Evolutionary conservation across 805 yeast genomes (phyloP).

Genomic region (Helenozyma rhizophorensis): DNA sequence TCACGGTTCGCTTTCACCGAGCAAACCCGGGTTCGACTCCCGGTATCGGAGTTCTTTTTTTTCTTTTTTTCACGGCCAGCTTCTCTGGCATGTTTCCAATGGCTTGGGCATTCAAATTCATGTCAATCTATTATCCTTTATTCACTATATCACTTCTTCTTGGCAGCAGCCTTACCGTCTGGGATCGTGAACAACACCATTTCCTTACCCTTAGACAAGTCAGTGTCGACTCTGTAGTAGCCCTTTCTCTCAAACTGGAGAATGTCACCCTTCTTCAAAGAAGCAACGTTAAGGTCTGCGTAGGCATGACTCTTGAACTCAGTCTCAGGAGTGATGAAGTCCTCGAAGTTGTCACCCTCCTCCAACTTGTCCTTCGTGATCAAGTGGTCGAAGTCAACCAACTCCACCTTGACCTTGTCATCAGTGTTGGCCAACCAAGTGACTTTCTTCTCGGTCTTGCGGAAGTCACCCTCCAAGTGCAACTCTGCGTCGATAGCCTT

Average conservation of each 20-base stretch:
- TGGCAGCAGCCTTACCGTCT: conserved; percentile 69
- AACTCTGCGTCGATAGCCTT: conserved; percentile 68
- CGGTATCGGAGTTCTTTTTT: conserved; percentile 60
- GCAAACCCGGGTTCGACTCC: conserved; percentile 86
- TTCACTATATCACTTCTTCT: conserved; percentile 28
- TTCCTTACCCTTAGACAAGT: conserved; percentile 53
- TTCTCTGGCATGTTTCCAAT: too few relatives aligned
- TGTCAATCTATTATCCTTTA: not conserved
- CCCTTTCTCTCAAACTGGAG: conserved; percentile 98
- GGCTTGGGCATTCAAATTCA: too few relatives aligned
- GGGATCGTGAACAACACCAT: conserved; percentile 89
- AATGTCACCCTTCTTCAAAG: conserved; percentile 78
- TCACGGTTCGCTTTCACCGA: conserved; percentile 84
- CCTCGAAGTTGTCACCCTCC: conserved; percentile 90
- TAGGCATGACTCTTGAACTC: conserved; percentile 74
- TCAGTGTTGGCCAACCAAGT: conserved; percentile 90
- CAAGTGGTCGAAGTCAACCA: conserved; percentile 90
- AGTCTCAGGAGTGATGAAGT: conserved; percentile 82
- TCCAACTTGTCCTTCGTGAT: conserved; percentile 93
- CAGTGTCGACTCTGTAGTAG: conserved; percentile 75
- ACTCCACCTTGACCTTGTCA: conserved; percentile 67
- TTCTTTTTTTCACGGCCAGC: too few relatives aligned
- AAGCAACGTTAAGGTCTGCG: conserved; percentile 75
- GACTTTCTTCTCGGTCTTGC: conserved; percentile 88
- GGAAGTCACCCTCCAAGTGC: conserved; percentile 94